phyloP scores from a whole-genome alignment of 2,329 filamentous ascomycete species.

The Teratosphaeria viscida region DNA sequence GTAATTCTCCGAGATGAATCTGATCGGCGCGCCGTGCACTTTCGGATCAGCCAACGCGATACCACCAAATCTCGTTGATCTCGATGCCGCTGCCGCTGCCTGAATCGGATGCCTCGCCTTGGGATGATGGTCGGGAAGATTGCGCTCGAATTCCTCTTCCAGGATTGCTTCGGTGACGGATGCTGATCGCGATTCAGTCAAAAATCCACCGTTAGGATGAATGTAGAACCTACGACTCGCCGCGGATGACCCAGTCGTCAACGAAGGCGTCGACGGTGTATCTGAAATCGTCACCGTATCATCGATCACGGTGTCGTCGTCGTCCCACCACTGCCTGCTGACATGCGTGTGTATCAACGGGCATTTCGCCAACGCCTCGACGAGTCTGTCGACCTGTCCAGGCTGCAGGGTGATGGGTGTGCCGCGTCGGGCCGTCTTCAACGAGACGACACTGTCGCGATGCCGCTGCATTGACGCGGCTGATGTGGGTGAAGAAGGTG shows the following conservation, averaged over 20 bases:
- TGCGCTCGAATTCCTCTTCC: constrained; percentile 4
- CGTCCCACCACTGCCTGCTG: constrained; percentile 16
- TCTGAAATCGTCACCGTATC: constrained; percentile 7
- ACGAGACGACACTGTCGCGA: neutral
- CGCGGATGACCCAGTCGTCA: constrained; percentile 7
- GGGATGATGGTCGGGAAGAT: constrained; percentile 6
- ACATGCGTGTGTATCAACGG: constrained; percentile 15
- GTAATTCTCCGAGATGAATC: constrained; percentile 14
- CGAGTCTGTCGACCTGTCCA: constrained; percentile 14
- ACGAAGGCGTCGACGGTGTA: constrained; percentile 4
- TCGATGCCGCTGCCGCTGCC: neutral
- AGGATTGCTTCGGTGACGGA: constrained; percentile 1
- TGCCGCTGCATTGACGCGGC: neutral
- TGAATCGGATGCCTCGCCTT: constrained; percentile 3
- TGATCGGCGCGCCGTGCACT: constrained; percentile 18
- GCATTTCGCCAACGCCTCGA: constrained; percentile 14
- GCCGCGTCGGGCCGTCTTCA: neutral
- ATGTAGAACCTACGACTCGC: constrained; percentile 11
- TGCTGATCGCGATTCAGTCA: constrained; percentile 5
- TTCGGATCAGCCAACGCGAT: constrained; percentile 19
- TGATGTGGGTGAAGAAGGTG: neutral
- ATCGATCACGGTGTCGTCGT: constrained; percentile 12
- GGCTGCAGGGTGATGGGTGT: constrained; percentile 11
- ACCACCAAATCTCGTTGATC: constrained; percentile 9
- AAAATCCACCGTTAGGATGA: constrained; percentile 7